Evolutionary conservation across 2,329 filamentous ascomycete species (phyloP).

Genomic region (Claviceps pazoutovae): DNA sequence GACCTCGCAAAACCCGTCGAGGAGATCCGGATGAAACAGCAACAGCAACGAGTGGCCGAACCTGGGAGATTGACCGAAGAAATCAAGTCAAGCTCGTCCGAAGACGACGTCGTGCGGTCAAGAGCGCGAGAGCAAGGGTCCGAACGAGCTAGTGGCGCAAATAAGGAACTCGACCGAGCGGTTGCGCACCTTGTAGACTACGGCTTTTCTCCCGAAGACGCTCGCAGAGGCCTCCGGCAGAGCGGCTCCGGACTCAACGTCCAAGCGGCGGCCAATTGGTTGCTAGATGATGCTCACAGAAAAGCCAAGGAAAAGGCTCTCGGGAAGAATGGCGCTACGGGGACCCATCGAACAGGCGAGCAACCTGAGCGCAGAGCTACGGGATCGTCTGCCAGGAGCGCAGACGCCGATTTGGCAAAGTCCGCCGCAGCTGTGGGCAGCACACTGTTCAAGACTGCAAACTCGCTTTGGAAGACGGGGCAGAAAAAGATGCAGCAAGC

Average conservation of each 20-base stretch:
- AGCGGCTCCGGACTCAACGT: constrained; percentile 70
- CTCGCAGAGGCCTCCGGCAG: constrained; percentile 64
- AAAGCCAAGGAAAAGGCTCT: constrained; percentile 63
- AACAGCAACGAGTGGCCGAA: constrained; percentile 20
- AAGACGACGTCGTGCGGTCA: constrained; percentile 21
- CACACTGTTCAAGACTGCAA: constrained; percentile 83
- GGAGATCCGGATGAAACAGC: constrained; percentile 32
- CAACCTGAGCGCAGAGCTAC: constrained; percentile 23
- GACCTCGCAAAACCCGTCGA: constrained; percentile 52
- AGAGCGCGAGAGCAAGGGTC: constrained; percentile 8
- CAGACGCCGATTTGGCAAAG: constrained; percentile 63
- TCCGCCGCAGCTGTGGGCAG: constrained; percentile 70
- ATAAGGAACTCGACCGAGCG: constrained; percentile 51
- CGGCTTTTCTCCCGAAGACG: constrained; percentile 77
- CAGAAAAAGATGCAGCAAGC: constrained; percentile 89
- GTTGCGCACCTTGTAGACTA: constrained; percentile 87
- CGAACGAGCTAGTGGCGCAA: constrained; percentile 13
- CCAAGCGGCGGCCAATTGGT: constrained; percentile 75
- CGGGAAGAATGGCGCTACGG: constrained; percentile 27
- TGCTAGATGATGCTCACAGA: constrained; percentile 80
- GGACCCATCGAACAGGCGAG: background rate
- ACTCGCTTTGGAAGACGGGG: constrained; percentile 86
- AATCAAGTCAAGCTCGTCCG: constrained; percentile 31
- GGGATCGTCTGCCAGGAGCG: constrained; percentile 28
- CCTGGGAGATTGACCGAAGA: constrained; percentile 43